These are phyloP conservation scores for Diaporthe sp. DNA, from an alignment of 2,329 filamentous ascomycete species.

Conservation along the genomic window DNA sequence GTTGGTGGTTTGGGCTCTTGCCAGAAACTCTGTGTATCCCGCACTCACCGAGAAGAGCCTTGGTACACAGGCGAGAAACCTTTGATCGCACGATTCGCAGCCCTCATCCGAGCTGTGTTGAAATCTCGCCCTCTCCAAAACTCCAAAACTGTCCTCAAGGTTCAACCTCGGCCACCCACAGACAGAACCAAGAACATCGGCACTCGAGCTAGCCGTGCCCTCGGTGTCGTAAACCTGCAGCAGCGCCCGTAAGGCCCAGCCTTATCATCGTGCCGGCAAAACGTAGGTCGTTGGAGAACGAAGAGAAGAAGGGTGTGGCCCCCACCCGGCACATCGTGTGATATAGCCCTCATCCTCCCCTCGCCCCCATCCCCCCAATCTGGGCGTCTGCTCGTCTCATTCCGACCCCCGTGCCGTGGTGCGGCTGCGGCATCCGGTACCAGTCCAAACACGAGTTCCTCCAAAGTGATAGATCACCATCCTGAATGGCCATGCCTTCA, in stretches of 20 bases:
- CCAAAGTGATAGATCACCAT: not conserved
- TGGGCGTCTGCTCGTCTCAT: not conserved
- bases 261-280: not conserved
- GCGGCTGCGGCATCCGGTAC: not conserved
- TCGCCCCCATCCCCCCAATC: not conserved
- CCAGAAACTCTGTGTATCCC: not conserved
- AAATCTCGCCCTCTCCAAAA: not conserved
- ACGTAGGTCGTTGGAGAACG: conserved; percentile 11
- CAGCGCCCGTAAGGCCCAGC: not conserved
- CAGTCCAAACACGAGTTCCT: conserved; percentile 21
- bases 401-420: not conserved
- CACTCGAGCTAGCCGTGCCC: conserved; percentile 6
- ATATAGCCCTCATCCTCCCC: not conserved
- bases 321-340: conserved; percentile 12
- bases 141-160: not conserved
- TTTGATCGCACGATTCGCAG: not conserved
- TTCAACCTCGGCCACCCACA: conserved; percentile 3
- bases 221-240: conserved; percentile 19
- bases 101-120: not conserved
- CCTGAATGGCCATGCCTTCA: not conserved
- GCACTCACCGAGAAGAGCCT: not conserved
- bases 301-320: not conserved
- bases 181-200: not conserved
- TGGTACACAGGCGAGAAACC: not conserved
- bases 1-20: not conserved